phyloP scores from a whole-genome alignment of 371 early-diverging fungal genomes.

The Encephalitozoon romaleae region DNA sequence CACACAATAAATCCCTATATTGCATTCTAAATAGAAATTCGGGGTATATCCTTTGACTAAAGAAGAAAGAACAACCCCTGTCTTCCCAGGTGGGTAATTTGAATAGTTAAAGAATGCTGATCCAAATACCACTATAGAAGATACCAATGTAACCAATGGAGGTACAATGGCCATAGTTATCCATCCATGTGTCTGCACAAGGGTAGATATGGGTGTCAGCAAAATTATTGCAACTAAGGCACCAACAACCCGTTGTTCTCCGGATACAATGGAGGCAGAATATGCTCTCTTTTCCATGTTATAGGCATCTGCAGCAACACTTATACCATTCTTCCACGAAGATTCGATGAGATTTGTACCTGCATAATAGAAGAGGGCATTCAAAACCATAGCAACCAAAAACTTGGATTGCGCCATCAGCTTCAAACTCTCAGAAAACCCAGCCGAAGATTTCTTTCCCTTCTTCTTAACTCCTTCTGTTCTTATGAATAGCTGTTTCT shows the following conservation, averaged over 20 bases:
- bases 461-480: slow-evolving; percentile 12
- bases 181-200: slow-evolving; percentile 54
- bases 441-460: slow-evolving; percentile 37
- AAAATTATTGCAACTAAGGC: slow-evolving; percentile 36
- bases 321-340: slow-evolving; percentile 38
- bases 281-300: slow-evolving; percentile 14
- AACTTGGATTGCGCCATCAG: slow-evolving; percentile 50
- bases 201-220: slow-evolving; percentile 43
- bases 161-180: slow-evolving; percentile 45
- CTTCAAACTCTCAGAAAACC: slow-evolving; percentile 45
- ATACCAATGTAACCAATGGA: slow-evolving; percentile 44
- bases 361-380: slow-evolving; percentile 46
- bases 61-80: neutral
- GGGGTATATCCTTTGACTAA: neutral
- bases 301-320: slow-evolving; percentile 7
- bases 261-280: slow-evolving; percentile 17
- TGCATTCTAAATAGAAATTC: slow-evolving; percentile 1
- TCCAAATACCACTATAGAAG: slow-evolving; percentile 15
- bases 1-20: slow-evolving; percentile 3
- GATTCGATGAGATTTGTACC: slow-evolving; percentile 50
- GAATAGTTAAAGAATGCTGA: slow-evolving; percentile 25
- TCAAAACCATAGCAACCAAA: slow-evolving; percentile 39
- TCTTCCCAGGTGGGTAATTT: slow-evolving; percentile 5
- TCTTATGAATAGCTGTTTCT: slow-evolving; percentile 34
- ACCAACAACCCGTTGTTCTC: slow-evolving; percentile 45